Percentiles rank a stretch among this genome's conserved stretches.
Conservation (phyloP, 73 alveolate species). For the Tetrahymena borealis region DNA sequence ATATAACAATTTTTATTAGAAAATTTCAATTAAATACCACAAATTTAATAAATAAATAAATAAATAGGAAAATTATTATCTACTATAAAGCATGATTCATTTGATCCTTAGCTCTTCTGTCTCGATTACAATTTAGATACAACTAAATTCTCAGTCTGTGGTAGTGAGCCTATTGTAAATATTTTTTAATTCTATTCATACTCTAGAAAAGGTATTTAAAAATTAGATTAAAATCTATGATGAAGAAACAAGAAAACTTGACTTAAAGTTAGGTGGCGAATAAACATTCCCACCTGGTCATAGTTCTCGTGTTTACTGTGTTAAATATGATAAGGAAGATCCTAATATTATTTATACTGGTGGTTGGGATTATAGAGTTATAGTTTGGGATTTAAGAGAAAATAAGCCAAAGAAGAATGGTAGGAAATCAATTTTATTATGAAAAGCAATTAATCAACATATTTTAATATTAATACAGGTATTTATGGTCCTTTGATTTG, state of each 20-base stretch:
- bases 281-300: conserved; percentile 51
- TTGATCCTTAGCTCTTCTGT: conserved; percentile 77
- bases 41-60: not conserved
- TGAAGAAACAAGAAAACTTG: conserved; percentile 47
- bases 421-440: not conserved
- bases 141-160: conserved; percentile 49
- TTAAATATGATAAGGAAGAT: conserved; percentile 52
- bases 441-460: not conserved
- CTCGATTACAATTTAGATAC: conserved; percentile 94
- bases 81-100: conserved; percentile 75
- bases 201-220: not conserved
- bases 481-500: conserved; percentile 86
- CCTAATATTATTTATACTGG: conserved; percentile 65
- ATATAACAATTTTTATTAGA: conserved; percentile 14
- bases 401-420: conserved; percentile 55
- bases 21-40: not conserved
- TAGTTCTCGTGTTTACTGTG: conserved; percentile 40
- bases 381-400: conserved; percentile 62
- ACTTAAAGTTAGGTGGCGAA: conserved; percentile 43
- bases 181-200: not conserved
- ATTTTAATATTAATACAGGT: not conserved
- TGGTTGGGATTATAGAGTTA: conserved; percentile 79
- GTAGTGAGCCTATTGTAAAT: conserved; percentile 37
- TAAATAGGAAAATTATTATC: conserved; percentile 39
- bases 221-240: conserved; percentile 41